These are phyloP conservation scores for Fusarium musae DNA, from an alignment of 2,329 filamentous ascomycete species.

Conservation along the genomic window DNA sequence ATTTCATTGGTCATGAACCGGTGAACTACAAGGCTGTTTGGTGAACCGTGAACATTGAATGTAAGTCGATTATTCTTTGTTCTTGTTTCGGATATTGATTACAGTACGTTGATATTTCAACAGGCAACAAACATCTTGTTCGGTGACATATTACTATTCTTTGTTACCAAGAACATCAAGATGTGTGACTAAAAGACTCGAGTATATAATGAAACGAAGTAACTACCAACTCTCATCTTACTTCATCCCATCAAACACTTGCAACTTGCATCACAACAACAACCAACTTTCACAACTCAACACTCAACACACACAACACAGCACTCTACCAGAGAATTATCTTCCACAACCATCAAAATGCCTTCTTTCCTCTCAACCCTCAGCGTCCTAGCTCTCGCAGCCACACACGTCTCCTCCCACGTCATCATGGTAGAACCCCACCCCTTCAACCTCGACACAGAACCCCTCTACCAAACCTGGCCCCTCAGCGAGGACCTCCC, in stretches of 20 bases:
- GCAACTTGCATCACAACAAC: neutral
- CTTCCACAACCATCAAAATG: neutral
- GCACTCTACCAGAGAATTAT: neutral
- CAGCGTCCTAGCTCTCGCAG: conserved; percentile 8
- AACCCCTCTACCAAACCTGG: conserved; percentile 35
- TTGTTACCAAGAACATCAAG: neutral
- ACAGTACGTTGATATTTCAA: neutral
- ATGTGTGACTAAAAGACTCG: rapidly evolving
- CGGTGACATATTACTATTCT: neutral
- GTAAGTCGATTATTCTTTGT: neutral
- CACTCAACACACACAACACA: neutral
- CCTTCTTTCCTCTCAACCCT: neutral
- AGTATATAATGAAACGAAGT: neutral
- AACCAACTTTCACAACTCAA: neutral
- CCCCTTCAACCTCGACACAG: conserved; percentile 44
- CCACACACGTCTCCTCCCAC: conserved; percentile 14
- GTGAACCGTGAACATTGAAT: rapidly evolving
- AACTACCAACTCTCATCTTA: rapidly evolving
- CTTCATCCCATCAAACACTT: neutral
- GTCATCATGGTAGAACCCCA: conserved; percentile 46
- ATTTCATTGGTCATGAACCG: rapidly evolving
- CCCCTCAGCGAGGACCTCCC: conserved; percentile 34
- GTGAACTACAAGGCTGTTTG: rapidly evolving
- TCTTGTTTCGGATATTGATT: rapidly evolving
- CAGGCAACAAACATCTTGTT: neutral